These are phyloP conservation scores for Arabidopsis arenosa DNA, from an alignment of 345 rosid genomes.

Conservation along the genomic window DNA sequence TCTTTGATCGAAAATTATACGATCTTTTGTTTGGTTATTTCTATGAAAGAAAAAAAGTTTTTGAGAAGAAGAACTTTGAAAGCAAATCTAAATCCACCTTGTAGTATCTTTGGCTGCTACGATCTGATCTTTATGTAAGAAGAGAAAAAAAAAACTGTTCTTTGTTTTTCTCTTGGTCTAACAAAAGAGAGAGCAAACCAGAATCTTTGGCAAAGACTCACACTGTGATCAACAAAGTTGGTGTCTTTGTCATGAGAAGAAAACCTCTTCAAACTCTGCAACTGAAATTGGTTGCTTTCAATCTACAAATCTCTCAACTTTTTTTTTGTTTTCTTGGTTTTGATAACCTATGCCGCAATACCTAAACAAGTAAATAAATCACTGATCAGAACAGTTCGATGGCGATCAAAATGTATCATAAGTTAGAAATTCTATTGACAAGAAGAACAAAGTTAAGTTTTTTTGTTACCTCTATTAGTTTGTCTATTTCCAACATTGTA, in stretches of 20 bases:
- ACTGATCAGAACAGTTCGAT: conserved; percentile 4
- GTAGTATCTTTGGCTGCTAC: conserved; percentile 36
- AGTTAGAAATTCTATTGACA: neutral
- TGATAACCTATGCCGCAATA: conserved; percentile 43
- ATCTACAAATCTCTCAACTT: conserved; percentile 32
- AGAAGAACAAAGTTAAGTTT: neutral
- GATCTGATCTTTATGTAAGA: conserved; percentile 41
- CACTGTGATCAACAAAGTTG: conserved; percentile 24
- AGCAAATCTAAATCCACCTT: conserved; percentile 30
- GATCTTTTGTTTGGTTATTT: conserved; percentile 36
- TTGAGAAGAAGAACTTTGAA: conserved; percentile 29
- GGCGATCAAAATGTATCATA: neutral
- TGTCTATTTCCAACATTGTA: conserved; percentile 75
- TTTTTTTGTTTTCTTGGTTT: conserved; percentile 5
- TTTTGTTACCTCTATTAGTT: conserved; percentile 74
- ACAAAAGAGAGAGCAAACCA: conserved; percentile 23
- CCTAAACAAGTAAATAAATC: conserved; percentile 32
- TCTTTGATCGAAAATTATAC: conserved; percentile 37
- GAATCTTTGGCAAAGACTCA: conserved; percentile 18
- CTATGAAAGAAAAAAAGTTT: conserved; percentile 28
- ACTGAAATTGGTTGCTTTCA: conserved; percentile 30
- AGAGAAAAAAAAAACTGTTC: conserved; percentile 9
- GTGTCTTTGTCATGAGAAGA: conserved; percentile 32
- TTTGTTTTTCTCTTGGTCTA: neutral
- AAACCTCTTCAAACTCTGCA: conserved; percentile 34